Percentiles rank a stretch among this genome's conserved stretches.
phyloP scores from a whole-genome alignment of 2,329 filamentous ascomycete species.

The Penicillium sp. region DNA sequence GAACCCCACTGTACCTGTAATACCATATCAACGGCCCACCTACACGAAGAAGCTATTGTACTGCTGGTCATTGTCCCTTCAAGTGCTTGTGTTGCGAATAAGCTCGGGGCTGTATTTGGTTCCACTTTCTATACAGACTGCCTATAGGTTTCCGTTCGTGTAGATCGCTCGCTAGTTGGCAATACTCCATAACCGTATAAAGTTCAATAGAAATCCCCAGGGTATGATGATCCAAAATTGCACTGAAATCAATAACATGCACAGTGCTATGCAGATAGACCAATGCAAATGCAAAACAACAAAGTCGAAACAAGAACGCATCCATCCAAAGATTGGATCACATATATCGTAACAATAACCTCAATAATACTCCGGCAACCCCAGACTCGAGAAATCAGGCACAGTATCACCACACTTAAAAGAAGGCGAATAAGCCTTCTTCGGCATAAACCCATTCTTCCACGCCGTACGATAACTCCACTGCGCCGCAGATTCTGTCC shows the following conservation, averaged over 20 bases:
- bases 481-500: constrained; percentile 82
- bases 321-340: background rate
- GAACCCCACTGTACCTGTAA: too few species aligned
- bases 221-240: constrained; percentile 18
- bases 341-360: background rate
- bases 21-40: too few species aligned
- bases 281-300: constrained; percentile 11
- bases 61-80: too few species aligned
- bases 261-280: background rate
- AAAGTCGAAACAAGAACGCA: constrained; percentile 5
- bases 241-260: constrained; percentile 13
- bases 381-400: constrained; percentile 53
- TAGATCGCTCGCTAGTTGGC: background rate
- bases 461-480: constrained; percentile 75
- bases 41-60: too few species aligned
- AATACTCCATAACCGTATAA: background rate
- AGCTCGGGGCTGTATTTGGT: too few species aligned
- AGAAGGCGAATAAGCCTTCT: constrained; percentile 71
- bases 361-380: constrained; percentile 53
- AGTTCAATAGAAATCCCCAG: constrained; percentile 14
- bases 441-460: constrained; percentile 78
- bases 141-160: too few species aligned
- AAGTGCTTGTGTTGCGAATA: too few species aligned
- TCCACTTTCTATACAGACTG: too few species aligned
- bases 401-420: constrained; percentile 67